Conservation (phyloP, 208 protist species). For the Trypanosoma theileri region DNA sequence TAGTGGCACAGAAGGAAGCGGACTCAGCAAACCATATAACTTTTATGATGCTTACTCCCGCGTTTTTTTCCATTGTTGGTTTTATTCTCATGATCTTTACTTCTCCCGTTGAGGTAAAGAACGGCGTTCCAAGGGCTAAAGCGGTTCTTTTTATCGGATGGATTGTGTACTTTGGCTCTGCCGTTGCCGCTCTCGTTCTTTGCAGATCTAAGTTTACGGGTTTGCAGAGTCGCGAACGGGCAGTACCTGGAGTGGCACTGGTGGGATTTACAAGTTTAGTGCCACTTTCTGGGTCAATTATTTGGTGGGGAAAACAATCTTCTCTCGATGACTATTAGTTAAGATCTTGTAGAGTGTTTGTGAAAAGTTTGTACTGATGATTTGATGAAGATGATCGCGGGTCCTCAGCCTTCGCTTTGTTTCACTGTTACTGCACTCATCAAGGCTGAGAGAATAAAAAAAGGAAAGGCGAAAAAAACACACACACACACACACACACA, state of each 20-base stretch:
- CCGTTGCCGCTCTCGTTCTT: slow-evolving; percentile 48
- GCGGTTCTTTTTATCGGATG: slow-evolving; percentile 72
- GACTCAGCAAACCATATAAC: slow-evolving; percentile 40
- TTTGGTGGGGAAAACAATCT: slow-evolving; percentile 66
- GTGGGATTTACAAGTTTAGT: slow-evolving; percentile 62
- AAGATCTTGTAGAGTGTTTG: background rate
- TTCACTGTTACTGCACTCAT: background rate
- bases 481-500: background rate
- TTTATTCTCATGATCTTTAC: slow-evolving; percentile 60
- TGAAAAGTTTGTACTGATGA: too few relatives aligned
- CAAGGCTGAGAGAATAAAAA: background rate
- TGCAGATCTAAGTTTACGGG: slow-evolving; percentile 54
- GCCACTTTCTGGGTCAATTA: slow-evolving; percentile 49
- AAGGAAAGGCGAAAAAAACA: background rate
- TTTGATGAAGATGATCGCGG: too few relatives aligned
- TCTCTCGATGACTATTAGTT: slow-evolving; percentile 13
- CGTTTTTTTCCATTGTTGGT: slow-evolving; percentile 70
- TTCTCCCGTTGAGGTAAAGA: slow-evolving; percentile 56
- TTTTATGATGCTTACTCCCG: slow-evolving; percentile 55
- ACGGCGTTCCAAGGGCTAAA: slow-evolving; percentile 52
- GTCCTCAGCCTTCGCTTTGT: too few relatives aligned
- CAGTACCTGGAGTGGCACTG: slow-evolving; percentile 55
- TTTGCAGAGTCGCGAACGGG: slow-evolving; percentile 36
- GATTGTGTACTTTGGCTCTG: slow-evolving; percentile 66
- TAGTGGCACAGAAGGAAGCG: slow-evolving; percentile 46